Percentiles rank a stretch among this genome's conserved stretches.
These are phyloP conservation scores for Simmondsia chinensis DNA, from an alignment of 148 eudicot species.

Conservation along the genomic window DNA sequence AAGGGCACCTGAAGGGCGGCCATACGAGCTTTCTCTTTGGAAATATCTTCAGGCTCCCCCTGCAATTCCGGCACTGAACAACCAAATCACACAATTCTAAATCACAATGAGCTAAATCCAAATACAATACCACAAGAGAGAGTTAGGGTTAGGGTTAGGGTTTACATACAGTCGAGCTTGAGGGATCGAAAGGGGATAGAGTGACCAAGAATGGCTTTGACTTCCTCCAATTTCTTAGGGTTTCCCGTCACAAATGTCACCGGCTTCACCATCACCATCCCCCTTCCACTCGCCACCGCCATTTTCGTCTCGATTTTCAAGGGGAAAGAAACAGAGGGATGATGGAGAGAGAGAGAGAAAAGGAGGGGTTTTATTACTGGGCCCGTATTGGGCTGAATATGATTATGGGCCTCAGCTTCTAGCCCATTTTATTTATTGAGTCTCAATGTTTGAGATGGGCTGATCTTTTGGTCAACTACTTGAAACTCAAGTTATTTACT, in stretches of 20 bases:
- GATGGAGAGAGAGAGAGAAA: background rate
- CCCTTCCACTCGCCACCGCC: constrained; percentile 32
- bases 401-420: no score
- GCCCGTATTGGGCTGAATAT: no score
- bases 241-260: constrained; percentile 92
- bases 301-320: constrained; percentile 1
- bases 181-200: constrained; percentile 81
- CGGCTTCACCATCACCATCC: constrained; percentile 37
- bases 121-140: background rate
- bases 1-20: constrained; percentile 61
- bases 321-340: background rate
- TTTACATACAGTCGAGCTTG: constrained; percentile 58
- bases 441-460: no score
- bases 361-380: no score
- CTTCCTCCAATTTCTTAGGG: constrained; percentile 87
- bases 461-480: no score
- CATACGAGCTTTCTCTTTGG: constrained; percentile 86
- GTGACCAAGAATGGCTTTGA: constrained; percentile 62
- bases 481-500: no score
- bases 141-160: no score
- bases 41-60: constrained; percentile 94
- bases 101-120: no score
- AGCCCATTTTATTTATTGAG: no score
- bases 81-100: no score
- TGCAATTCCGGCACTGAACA: constrained; percentile 84